Evolutionary conservation across 192 early-diverging fungal species (phyloP).

Genomic region (Gryganskiella cystojenkinii): DNA sequence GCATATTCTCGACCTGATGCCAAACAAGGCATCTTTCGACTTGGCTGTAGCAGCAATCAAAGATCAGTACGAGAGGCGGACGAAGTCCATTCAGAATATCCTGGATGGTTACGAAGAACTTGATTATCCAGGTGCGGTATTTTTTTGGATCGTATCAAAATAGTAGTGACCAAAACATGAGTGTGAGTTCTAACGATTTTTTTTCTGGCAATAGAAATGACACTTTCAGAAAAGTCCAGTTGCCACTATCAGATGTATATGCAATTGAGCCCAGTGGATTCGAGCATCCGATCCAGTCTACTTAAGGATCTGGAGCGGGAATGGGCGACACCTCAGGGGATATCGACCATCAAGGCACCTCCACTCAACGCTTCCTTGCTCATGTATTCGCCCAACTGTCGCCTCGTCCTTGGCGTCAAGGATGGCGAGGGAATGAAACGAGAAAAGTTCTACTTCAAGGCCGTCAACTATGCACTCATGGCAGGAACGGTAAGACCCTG

Average conservation of each 20-base stretch:
- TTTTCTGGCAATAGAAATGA: constrained; percentile 21
- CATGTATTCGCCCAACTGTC: constrained; percentile 61
- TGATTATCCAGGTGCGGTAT: constrained; percentile 41
- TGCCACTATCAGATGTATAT: constrained; percentile 60
- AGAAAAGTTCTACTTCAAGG: constrained; percentile 63
- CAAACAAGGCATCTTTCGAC: constrained; percentile 46
- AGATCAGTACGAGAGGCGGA: constrained; percentile 51
- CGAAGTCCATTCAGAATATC: constrained; percentile 48
- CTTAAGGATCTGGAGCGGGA: constrained; percentile 63
- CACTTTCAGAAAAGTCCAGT: constrained; percentile 19
- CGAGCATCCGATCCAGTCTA: constrained; percentile 43
- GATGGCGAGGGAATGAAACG: constrained; percentile 59
- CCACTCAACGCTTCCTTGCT: constrained; percentile 52
- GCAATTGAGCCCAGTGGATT: constrained; percentile 58
- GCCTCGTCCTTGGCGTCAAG: constrained; percentile 34
- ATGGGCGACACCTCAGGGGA: constrained; percentile 62
- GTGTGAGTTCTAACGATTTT: background rate
- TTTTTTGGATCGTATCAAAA: background rate
- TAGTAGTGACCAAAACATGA: too few relatives aligned
- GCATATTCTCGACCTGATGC: constrained; percentile 59
- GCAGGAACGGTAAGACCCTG: constrained; percentile 43
- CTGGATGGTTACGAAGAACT: constrained; percentile 23
- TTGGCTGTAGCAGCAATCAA: constrained; percentile 41
- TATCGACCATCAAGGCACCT: constrained; percentile 55
- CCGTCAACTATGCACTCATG: constrained; percentile 60